phyloP scores from a whole-genome alignment of 2,329 filamentous ascomycete genomes.

The Colletotrichum filicis region DNA sequence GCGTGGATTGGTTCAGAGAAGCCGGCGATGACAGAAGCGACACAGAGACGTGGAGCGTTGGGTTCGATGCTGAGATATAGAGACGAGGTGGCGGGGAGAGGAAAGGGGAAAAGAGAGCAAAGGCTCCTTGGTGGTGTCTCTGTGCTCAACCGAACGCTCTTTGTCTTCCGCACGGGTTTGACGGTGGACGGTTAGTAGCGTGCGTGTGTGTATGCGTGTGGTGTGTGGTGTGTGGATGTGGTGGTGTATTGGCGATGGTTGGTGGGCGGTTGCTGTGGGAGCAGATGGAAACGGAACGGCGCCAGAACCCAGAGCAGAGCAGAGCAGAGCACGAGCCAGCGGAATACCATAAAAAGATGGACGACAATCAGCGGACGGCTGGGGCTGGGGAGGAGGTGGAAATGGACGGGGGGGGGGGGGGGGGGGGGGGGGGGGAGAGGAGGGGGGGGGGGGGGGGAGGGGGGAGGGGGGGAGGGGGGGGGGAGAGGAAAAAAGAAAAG shows the following conservation, averaged over 20 bases:
- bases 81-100: conserved; percentile 1
- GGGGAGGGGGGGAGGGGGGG: too few species aligned
- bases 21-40: background rate
- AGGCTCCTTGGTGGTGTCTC: conserved; percentile 11
- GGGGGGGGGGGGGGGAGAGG: background rate
- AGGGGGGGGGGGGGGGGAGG: too few species aligned
- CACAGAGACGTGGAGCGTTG: background rate
- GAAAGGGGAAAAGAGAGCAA: conserved; percentile 17
- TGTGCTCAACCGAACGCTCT: conserved; percentile 12
- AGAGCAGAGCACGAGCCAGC: conserved; percentile 1
- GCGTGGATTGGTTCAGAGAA: conserved; percentile 9
- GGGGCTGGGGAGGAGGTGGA: conserved; percentile 3
- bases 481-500: too few species aligned
- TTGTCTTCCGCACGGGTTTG: conserved; percentile 27
- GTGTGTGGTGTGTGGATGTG: background rate
- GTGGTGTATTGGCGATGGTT: conserved; percentile 27
- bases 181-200: background rate
- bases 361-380: conserved; percentile 3
- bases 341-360: background rate
- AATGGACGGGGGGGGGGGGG: background rate
- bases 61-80: conserved; percentile 7
- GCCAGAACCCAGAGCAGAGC: too few species aligned
- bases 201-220: background rate
- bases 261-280: conserved; percentile 36
- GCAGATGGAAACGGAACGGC: conserved; percentile 23